These are phyloP conservation scores for Candida ponderosae DNA, from an alignment of 805 yeast genomes.

Conservation along the genomic window DNA sequence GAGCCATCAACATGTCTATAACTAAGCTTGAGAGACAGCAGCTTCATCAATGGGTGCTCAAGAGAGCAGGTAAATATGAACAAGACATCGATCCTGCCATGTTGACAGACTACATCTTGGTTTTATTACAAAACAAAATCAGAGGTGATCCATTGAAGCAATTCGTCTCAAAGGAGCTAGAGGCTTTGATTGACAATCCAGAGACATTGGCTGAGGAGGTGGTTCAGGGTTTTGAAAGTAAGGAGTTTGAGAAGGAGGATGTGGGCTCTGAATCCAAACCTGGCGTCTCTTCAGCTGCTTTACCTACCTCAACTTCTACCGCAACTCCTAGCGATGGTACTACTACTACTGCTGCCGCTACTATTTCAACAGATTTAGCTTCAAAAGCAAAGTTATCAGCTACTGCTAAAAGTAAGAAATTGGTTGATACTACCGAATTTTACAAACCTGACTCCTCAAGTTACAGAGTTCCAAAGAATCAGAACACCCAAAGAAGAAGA, in stretches of 20 bases:
- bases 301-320: too few relatives aligned
- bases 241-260: too few relatives aligned
- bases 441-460: too few relatives aligned
- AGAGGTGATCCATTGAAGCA: conserved; percentile 24
- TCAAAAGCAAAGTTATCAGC: conserved; percentile 2
- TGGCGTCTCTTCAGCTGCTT: too few relatives aligned
- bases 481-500: conserved; percentile 5
- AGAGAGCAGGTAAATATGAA: too few relatives aligned
- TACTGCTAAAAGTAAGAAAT: conserved; percentile 1
- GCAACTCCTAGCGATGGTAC: background rate
- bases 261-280: too few relatives aligned
- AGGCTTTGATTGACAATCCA: conserved; percentile 29
- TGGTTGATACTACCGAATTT: too few relatives aligned
- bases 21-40: too few relatives aligned
- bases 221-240: conserved; percentile 14
- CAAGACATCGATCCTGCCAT: conserved; percentile 34
- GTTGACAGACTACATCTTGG: conserved; percentile 35
- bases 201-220: conserved; percentile 18
- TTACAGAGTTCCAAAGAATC: background rate
- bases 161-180: conserved; percentile 26
- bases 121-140: conserved; percentile 29
- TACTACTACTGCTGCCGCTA: too few relatives aligned
- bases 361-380: too few relatives aligned
- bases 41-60: too few relatives aligned
- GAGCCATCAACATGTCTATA: too few relatives aligned